Percentiles rank a stretch among this genome's conserved stretches.
These are phyloP conservation scores for Lactifluus volemus DNA, from an alignment of 768 basidiomycete species.

Conservation along the genomic window DNA sequence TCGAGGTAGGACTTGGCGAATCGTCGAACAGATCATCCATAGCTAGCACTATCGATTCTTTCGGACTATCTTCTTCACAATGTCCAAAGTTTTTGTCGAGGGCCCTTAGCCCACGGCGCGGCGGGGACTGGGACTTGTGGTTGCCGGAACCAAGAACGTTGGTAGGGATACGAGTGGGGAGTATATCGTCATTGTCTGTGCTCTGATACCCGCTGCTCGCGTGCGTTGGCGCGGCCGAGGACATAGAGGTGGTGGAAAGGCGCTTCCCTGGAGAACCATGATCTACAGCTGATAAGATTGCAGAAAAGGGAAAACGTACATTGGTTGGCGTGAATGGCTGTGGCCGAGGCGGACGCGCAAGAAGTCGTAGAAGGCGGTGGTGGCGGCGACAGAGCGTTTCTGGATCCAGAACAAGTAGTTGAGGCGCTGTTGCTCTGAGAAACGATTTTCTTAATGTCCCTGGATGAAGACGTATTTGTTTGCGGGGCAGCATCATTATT, in stretches of 20 bases:
- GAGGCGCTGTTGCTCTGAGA: not conserved
- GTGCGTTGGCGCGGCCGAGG: no score
- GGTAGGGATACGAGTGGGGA: no score
- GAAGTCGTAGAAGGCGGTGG: not conserved
- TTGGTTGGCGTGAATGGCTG: not conserved
- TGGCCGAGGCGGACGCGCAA: not conserved
- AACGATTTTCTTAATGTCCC: not conserved
- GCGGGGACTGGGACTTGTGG: no score
- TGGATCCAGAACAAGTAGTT: not conserved
- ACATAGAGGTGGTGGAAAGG: not conserved
- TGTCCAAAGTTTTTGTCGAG: not conserved
- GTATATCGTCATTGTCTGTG: not conserved
- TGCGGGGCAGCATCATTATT: no score
- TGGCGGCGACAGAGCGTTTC: not conserved
- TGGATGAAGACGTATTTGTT: not conserved
- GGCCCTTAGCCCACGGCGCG: no score
- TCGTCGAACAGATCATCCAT: not conserved
- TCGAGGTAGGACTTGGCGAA: not conserved
- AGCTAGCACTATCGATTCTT: not conserved
- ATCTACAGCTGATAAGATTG: not conserved
- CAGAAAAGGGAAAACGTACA: not conserved
- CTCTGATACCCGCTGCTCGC: not conserved
- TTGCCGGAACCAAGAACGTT: no score
- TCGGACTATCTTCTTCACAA: not conserved
- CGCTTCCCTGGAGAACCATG: not conserved